Evolutionary conservation across 345 rosid genomes (phyloP).

Genomic region (Brassica rapa): DNA sequence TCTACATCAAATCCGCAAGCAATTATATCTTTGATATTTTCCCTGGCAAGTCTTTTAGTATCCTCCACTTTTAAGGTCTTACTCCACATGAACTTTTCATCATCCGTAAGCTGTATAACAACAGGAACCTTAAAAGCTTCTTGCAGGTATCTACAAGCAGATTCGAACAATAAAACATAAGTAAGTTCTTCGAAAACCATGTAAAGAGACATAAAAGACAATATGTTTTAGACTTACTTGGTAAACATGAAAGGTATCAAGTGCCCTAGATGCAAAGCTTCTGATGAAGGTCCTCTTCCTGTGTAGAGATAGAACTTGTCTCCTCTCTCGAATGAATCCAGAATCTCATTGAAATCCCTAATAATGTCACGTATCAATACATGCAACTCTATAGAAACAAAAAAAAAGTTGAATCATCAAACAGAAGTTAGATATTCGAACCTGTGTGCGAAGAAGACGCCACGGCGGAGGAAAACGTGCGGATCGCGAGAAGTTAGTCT

Average conservation of each 20-base stretch:
- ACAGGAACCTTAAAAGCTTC: conserved; percentile 91
- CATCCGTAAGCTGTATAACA: conserved; percentile 89
- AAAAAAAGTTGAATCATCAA: no score
- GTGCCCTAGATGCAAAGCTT: neutral
- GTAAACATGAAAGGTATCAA: conserved; percentile 78
- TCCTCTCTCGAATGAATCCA: conserved; percentile 36
- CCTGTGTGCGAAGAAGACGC: neutral
- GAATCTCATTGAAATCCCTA: neutral
- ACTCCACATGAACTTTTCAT: conserved; percentile 86
- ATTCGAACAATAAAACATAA: neutral
- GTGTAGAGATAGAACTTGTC: neutral
- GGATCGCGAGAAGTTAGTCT: neutral
- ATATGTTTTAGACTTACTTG: conserved; percentile 48
- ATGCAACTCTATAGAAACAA: no score
- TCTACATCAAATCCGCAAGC: conserved; percentile 89
- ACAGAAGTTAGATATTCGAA: neutral
- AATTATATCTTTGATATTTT: conserved; percentile 89
- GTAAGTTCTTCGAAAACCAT: neutral
- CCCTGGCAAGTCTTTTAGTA: conserved; percentile 80
- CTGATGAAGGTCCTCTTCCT: neutral
- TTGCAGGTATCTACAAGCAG: conserved; percentile 59
- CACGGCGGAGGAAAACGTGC: neutral
- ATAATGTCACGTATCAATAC: no score
- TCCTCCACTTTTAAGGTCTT: conserved; percentile 72
- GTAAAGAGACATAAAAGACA: neutral